Conservation (phyloP, 257 asterid genomes). For the Nicotiana otophora region DNA sequence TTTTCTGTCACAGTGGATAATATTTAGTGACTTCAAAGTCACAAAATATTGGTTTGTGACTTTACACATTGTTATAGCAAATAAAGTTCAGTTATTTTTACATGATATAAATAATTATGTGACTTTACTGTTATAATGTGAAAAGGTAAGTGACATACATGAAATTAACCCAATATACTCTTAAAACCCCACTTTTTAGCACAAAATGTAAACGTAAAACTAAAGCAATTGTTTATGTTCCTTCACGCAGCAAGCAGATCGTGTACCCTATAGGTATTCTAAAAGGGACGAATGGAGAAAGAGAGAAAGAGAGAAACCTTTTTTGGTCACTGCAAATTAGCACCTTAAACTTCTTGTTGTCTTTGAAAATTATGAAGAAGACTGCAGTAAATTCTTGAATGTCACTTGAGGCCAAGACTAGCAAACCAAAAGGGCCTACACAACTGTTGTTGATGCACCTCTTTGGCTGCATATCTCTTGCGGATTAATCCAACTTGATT, state of each 20-base stretch:
- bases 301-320: conserved; percentile 23
- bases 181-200: no score
- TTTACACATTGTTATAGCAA: no score
- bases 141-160: no score
- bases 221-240: background rate
- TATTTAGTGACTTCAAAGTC: no score
- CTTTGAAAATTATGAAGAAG: conserved; percentile 33
- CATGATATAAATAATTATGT: no score
- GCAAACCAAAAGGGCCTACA: conserved; percentile 26
- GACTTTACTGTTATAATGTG: no score
- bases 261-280: background rate
- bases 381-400: conserved; percentile 39
- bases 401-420: background rate
- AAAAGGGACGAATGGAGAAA: background rate
- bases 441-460: conserved; percentile 25
- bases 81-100: no score
- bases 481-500: conserved; percentile 18
- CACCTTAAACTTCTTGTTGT: conserved; percentile 19
- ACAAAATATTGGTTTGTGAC: no score
- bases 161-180: no score
- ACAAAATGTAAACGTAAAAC: no score
- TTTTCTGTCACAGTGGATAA: no score
- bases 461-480: conserved; percentile 27
- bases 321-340: conserved; percentile 54
- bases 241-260: background rate